Evolutionary conservation across 2,329 filamentous ascomycete genomes (phyloP).

Genomic region (Paraconiothyrium sp.): DNA sequence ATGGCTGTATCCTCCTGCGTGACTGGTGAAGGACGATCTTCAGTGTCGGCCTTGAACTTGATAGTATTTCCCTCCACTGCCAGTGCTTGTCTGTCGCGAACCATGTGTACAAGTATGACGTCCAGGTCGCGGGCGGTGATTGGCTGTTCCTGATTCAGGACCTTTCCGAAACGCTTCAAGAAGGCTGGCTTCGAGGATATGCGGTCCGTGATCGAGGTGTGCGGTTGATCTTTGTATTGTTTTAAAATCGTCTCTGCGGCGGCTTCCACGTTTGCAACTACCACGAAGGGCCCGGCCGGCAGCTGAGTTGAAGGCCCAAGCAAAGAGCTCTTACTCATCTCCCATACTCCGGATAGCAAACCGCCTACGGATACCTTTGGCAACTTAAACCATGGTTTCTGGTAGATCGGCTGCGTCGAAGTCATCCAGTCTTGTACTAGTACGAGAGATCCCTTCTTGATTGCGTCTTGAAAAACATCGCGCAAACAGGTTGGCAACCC

Average conservation of each 20-base stretch:
- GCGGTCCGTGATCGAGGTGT: slow-evolving; percentile 46
- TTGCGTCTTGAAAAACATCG: slow-evolving; percentile 79
- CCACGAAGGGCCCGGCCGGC: slow-evolving; percentile 70
- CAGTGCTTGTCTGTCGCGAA: slow-evolving; percentile 73
- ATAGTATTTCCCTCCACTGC: slow-evolving; percentile 80
- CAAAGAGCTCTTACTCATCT: slow-evolving; percentile 65
- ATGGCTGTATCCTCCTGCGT: slow-evolving; percentile 83
- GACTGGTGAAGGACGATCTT: slow-evolving; percentile 62
- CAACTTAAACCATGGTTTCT: slow-evolving; percentile 66
- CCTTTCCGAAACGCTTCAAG: slow-evolving; percentile 39
- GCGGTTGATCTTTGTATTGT: slow-evolving; percentile 41
- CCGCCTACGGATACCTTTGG: slow-evolving; percentile 66
- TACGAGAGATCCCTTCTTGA: slow-evolving; percentile 74
- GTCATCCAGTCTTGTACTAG: slow-evolving; percentile 74
- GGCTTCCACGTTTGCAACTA: slow-evolving; percentile 71
- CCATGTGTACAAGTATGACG: slow-evolving; percentile 67
- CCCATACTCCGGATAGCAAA: slow-evolving; percentile 74
- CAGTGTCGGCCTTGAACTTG: slow-evolving; percentile 68
- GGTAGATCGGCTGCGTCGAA: slow-evolving; percentile 75
- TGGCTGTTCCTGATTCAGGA: slow-evolving; percentile 36
- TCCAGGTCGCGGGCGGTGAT: slow-evolving; percentile 72
- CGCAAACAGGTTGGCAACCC: slow-evolving; percentile 84
- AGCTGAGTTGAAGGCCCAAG: slow-evolving; percentile 59
- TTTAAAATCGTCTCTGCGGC: slow-evolving; percentile 55
- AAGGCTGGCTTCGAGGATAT: slow-evolving; percentile 49